Percentiles rank a stretch among this genome's conserved stretches.
Evolutionary conservation across 2,329 filamentous ascomycete genomes (phyloP).

Genomic region (Penicillium sp.): DNA sequence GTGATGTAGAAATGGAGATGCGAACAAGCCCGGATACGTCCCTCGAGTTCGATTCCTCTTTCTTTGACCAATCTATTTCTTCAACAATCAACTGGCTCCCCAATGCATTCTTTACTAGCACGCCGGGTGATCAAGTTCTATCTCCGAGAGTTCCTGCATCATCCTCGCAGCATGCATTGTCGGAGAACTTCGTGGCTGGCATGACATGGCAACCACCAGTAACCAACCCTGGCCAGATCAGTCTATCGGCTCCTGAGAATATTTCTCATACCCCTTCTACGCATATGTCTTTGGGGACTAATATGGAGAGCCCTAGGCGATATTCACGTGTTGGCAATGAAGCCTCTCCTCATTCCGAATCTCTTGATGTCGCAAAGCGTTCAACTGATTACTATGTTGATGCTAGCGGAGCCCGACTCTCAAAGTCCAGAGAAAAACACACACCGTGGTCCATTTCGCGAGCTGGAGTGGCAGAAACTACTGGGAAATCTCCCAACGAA

Average conservation of each 20-base stretch:
- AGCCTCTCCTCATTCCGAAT: slow-evolving; percentile 21
- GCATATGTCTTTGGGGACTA: slow-evolving; percentile 18
- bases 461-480: slow-evolving; percentile 7
- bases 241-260: slow-evolving; percentile 17
- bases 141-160: slow-evolving; percentile 15
- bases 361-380: slow-evolving; percentile 20
- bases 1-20: slow-evolving; percentile 21
- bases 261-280: slow-evolving; percentile 21
- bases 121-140: slow-evolving; percentile 14
- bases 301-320: slow-evolving; percentile 20
- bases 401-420: slow-evolving; percentile 24
- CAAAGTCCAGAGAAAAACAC: slow-evolving; percentile 27
- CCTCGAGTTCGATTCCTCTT: slow-evolving; percentile 25
- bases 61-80: slow-evolving; percentile 28
- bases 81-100: slow-evolving; percentile 42
- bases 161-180: slow-evolving; percentile 16
- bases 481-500: slow-evolving; percentile 12
- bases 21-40: slow-evolving; percentile 17
- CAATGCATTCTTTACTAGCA: slow-evolving; percentile 27
- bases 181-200: slow-evolving; percentile 20
- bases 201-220: slow-evolving; percentile 31
- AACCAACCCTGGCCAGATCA: slow-evolving; percentile 14
- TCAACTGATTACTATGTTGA: slow-evolving; percentile 31
- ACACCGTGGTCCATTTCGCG: slow-evolving; percentile 15
- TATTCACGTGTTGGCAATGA: slow-evolving; percentile 23